These are phyloP conservation scores for Cicer pinnatifidum DNA, from an alignment of 306 rosid genomes.

Conservation along the genomic window DNA sequence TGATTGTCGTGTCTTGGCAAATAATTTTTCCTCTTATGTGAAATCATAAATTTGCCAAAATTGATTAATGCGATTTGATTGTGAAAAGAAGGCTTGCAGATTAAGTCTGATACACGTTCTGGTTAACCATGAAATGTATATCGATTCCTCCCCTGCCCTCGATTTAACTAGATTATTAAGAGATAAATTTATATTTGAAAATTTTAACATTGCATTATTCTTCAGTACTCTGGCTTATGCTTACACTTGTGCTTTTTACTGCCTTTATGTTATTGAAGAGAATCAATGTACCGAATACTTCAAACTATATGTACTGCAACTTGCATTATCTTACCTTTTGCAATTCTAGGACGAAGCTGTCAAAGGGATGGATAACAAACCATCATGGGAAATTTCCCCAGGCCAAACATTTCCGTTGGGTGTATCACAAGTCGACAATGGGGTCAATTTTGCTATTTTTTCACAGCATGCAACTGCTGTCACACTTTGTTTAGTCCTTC, in stretches of 20 bases:
- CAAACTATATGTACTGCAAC: conserved; percentile 31
- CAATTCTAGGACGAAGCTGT: conserved; percentile 67
- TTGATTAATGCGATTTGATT: too few species aligned
- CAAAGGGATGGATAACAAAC: conserved; percentile 50
- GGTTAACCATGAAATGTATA: too few species aligned
- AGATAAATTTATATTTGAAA: not conserved
- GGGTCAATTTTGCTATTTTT: conserved; percentile 88
- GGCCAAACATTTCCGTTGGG: conserved; percentile 92
- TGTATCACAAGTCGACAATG: conserved; percentile 73
- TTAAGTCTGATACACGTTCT: too few species aligned
- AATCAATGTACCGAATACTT: conserved; percentile 26
- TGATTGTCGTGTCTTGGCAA: too few species aligned
- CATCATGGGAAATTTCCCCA: conserved; percentile 59
- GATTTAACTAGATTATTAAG: too few species aligned
- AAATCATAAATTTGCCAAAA: too few species aligned
- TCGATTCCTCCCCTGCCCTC: too few species aligned
- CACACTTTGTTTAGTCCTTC: conserved; percentile 71
- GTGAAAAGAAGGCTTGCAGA: too few species aligned
- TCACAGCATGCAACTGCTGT: conserved; percentile 89
- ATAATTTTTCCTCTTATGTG: too few species aligned
- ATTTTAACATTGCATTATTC: conserved; percentile 3
- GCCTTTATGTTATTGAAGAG: conserved; percentile 31
- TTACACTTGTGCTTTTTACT: conserved; percentile 7
- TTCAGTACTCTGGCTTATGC: conserved; percentile 30
- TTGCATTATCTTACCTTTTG: conserved; percentile 41